phyloP scores from a whole-genome alignment of 2,329 filamentous ascomycete genomes.

The Pyricularia sp. region DNA sequence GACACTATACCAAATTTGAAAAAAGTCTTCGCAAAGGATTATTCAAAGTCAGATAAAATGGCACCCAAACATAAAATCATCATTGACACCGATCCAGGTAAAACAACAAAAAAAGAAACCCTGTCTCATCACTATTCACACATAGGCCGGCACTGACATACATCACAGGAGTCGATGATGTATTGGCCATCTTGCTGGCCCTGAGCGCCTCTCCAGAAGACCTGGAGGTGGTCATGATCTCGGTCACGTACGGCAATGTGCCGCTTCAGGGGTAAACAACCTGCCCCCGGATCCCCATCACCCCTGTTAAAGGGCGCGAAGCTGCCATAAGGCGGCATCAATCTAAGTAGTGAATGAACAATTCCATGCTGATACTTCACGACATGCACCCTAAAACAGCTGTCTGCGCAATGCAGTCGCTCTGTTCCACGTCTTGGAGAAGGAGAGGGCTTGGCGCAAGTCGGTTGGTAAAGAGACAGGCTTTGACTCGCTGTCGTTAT shows the following conservation, averaged over 20 bases:
- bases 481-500: conserved; percentile 62
- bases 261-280: conserved; percentile 62
- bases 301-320: not conserved
- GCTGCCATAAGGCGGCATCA: not conserved
- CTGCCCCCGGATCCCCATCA: conserved; percentile 1
- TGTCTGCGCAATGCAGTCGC: conserved; percentile 84
- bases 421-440: conserved; percentile 84
- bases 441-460: conserved; percentile 77
- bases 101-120: conserved; percentile 8
- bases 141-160: conserved; percentile 8
- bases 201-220: conserved; percentile 75
- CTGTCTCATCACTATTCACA: not conserved
- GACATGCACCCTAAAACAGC: conserved; percentile 30
- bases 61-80: conserved; percentile 69
- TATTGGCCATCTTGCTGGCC: conserved; percentile 79
- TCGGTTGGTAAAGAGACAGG: conserved; percentile 56
- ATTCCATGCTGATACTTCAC: not conserved
- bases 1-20: not conserved
- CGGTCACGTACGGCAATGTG: conserved; percentile 90
- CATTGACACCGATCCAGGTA: conserved; percentile 90
- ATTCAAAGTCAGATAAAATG: conserved; percentile 32
- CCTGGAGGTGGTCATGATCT: conserved; percentile 76
- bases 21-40: not conserved
- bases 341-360: conserved; percentile 4
- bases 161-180: conserved; percentile 70